Evolutionary conservation across 306 rosid species (phyloP), one percentile per base, ranked within the genome.

Genomic region (Acacia crassicarpa): DNA sequence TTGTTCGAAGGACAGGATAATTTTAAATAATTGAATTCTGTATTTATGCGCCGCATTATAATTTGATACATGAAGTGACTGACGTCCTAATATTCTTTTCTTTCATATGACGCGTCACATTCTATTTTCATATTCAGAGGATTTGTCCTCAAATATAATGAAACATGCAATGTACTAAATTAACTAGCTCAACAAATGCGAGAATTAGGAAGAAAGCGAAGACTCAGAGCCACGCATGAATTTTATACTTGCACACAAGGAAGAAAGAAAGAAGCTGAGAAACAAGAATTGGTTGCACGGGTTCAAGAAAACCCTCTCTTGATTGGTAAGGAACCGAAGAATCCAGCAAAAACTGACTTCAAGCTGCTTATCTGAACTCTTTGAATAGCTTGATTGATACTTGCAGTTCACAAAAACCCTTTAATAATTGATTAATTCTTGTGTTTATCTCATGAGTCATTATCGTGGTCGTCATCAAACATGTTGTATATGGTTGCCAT

Each of bases 341-440:
- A 19, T 46, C 20, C 27, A 51, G 54, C 1, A 45, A 38, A 15
- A 44, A 17, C 49, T 14, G 25, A 58, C 54, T 54, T 83, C 58
- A 35, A 67, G 20, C 66, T 70, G 76, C 80, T 79, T 79, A 72
- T 87, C 83, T 72, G 79, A 33, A 84, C 88, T 58, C 67, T 72
- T 76, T 56, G 73, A 30, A 77, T 59, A 77, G 63, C 58, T 65
- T n/a, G 27, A 25, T 80, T 4, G 22, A 67, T 40, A 63, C 72
- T 58, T 85, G 40, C 48, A 72, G n/a, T 43, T 32, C 76, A 77
- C 83, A 76, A 25, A 76, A 80, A 23, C 71, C 75, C 9, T 58
- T 58, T 56, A 49, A 76, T 71, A 33, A 66, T 33, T 32, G 12
- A 66, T 17, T 15, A 43, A 43, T 71, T 6, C 4, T 44, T 14